Conservation (phyloP, 2,329 filamentous ascomycete species). For the Amylocarpus encephaloides region DNA sequence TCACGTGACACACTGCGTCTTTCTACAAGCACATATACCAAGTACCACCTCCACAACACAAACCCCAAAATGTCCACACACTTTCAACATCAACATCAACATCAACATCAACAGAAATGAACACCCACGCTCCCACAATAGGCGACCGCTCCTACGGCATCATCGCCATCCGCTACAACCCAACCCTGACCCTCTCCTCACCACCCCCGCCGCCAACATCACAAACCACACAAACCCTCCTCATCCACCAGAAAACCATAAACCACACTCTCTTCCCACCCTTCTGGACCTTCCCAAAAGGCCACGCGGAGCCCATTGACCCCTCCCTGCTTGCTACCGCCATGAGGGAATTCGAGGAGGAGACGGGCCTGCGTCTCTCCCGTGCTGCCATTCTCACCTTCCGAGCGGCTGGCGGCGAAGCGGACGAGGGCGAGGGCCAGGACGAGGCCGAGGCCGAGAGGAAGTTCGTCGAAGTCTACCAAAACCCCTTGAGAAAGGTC, state of each 20-base stretch:
- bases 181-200: not conserved
- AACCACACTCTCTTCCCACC: not conserved
- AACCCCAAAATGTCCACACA: not conserved
- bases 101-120: not conserved
- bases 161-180: constrained; percentile 12
- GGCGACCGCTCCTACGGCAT: constrained; percentile 21
- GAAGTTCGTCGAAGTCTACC: constrained; percentile 8
- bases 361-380: constrained; percentile 11
- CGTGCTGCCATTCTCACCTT: constrained; percentile 5
- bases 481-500: constrained; percentile 8
- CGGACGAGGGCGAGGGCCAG: too few species aligned
- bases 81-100: not conserved
- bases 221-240: constrained; percentile 14
- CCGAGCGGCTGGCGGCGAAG: too few species aligned
- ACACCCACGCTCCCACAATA: constrained; percentile 1
- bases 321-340: constrained; percentile 5
- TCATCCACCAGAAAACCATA: constrained; percentile 16
- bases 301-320: constrained; percentile 15
- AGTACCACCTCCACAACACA: not conserved
- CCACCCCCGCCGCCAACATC: not conserved
- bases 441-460: not conserved
- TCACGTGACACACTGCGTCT: too few species aligned
- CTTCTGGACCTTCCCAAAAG: constrained; percentile 21
- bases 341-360: constrained; percentile 15
- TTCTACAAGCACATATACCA: too few species aligned